These are phyloP conservation scores for Lizonia empirigonia DNA, from an alignment of 2,329 filamentous ascomycete species.

Conservation along the genomic window DNA sequence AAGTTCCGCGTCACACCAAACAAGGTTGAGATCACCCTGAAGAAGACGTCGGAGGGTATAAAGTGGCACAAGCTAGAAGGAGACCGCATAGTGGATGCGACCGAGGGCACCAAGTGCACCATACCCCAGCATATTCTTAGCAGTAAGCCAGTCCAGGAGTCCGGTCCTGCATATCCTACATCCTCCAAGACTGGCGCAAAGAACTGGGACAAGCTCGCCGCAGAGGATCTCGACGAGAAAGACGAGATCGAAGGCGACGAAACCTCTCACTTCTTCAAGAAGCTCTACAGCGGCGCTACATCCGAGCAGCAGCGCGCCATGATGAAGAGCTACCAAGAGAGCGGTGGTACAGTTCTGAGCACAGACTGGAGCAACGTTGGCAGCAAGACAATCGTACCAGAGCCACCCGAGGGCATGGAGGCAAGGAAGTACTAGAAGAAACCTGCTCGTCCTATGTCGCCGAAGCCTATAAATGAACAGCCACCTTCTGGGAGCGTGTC, in stretches of 20 bases:
- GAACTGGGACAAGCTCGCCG: slow-evolving; percentile 84
- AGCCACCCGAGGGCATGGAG: slow-evolving; percentile 77
- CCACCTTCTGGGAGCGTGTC: not conserved
- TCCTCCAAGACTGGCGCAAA: slow-evolving; percentile 84
- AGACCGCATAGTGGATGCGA: slow-evolving; percentile 23
- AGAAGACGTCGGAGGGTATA: slow-evolving; percentile 66
- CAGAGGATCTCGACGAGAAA: slow-evolving; percentile 58
- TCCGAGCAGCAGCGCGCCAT: slow-evolving; percentile 87
- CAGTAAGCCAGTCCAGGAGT: slow-evolving; percentile 22
- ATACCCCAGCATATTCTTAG: slow-evolving; percentile 29
- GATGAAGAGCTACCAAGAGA: slow-evolving; percentile 97
- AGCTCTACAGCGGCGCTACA: slow-evolving; percentile 76
- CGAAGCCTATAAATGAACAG: not conserved
- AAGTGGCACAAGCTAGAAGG: slow-evolving; percentile 71
- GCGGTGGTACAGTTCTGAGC: slow-evolving; percentile 88
- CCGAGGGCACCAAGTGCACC: slow-evolving; percentile 10
- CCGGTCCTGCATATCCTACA: slow-evolving; percentile 75
- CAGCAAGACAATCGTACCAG: slow-evolving; percentile 70
- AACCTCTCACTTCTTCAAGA: slow-evolving; percentile 86
- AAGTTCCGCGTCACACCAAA: slow-evolving; percentile 71
- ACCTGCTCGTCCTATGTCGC: not conserved
- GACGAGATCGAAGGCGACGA: slow-evolving; percentile 64
- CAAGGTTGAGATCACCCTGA: slow-evolving; percentile 78
- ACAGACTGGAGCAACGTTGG: slow-evolving; percentile 90
- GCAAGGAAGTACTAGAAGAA: slow-evolving; percentile 67